Conservation (phyloP, 2,329 filamentous ascomycete genomes). For the Elsinoe australis region DNA sequence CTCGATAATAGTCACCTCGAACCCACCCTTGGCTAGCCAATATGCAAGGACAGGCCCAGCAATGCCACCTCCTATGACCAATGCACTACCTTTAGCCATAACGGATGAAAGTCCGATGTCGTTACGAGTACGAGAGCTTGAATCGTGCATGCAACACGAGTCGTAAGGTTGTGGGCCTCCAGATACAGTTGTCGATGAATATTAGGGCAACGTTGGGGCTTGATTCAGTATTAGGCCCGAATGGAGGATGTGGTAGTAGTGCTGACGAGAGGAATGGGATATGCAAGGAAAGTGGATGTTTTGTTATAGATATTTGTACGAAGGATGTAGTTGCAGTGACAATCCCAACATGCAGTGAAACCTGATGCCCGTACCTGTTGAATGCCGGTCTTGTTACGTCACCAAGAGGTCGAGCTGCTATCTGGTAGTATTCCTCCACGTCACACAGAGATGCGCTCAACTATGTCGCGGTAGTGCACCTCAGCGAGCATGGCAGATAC, state of each 20-base stretch:
- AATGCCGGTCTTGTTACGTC: slow-evolving; percentile 13
- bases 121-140: not conserved
- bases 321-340: not conserved
- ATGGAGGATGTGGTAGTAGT: too few relatives aligned
- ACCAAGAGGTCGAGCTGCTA: slow-evolving; percentile 4
- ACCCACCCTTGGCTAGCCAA: slow-evolving; percentile 23
- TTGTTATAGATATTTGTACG: too few relatives aligned
- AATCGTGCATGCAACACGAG: slow-evolving; percentile 7
- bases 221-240: not conserved
- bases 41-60: slow-evolving; percentile 24
- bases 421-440: not conserved
- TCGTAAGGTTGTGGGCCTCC: slow-evolving; percentile 8
- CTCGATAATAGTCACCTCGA: slow-evolving; percentile 24
- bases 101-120: not conserved
- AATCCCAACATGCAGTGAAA: too few relatives aligned
- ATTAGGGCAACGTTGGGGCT: not conserved
- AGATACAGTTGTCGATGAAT: not conserved
- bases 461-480: not conserved
- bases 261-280: not conserved
- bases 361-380: too few relatives aligned
- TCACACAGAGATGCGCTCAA: too few relatives aligned
- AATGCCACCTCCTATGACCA: slow-evolving; percentile 24
- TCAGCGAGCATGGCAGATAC: not conserved
- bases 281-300: too few relatives aligned
- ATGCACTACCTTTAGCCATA: slow-evolving; percentile 18